Base-by-base conservation (phyloP, 2,329 filamentous ascomycete genomes). In the Ophiosphaerella herpotricha region DNA sequence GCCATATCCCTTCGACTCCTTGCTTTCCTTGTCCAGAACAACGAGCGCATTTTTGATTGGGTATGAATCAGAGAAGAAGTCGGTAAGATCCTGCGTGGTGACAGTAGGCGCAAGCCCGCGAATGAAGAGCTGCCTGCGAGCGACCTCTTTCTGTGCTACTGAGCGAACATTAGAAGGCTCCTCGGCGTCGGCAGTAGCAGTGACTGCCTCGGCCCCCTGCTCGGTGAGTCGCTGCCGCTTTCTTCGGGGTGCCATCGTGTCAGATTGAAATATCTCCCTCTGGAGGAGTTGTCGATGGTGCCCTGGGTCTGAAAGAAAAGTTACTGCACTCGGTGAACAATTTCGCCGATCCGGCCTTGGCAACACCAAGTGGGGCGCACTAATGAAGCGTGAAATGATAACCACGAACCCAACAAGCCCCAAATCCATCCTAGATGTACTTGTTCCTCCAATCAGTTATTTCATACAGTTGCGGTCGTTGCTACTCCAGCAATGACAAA, bases 31-130 rank as follows among this genome's bases (percentile, higher is more conserved):
- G 71, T 99, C 93, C 48, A 88, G 77, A 34, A 99, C 91, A 4
- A 96, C 91, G n/a, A 89, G 90, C 44, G 94, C 93, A 74, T 97
- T 93, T 75, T 97, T 97, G 70, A 99, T 85, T 7, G 95, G 92
- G 66, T 90, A 97, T 52, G 91, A 89, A 72, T 97, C 85, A 6
- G 94, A 97, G 76, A 99, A 99, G 74, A 92, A 88, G 51, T 91
- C 87, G 51, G 91, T 90, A 56, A 99, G 81, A 45, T 82, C 82
- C 67, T 97, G 91, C 69, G 85, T 90, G 31, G 92, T 97, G 33
- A 88, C 87, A 21, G 81, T 83, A 18, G 87, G 77, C 16, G 92
- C 90, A 40, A 99, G 83, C 43, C 89, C 92, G 64, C 93, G 90
- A 58, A 99, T 87, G 77, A 99, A 99, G 60, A 99, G 85, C 53